Evolutionary conservation across 139 green algal species (phyloP).

Genomic region (Protoeuglena noctilucae): DNA sequence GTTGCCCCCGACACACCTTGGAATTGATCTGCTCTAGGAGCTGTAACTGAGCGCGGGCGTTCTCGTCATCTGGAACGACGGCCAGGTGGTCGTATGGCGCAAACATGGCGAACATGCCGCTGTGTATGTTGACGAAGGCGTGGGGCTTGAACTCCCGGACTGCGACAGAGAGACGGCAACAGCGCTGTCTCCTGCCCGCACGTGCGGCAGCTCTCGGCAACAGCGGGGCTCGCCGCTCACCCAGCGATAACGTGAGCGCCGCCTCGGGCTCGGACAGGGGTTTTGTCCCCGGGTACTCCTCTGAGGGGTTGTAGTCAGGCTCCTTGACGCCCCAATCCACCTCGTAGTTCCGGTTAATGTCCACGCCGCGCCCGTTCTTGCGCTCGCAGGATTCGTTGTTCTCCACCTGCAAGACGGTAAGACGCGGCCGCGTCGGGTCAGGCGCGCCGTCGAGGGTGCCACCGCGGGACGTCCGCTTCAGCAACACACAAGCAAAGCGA

Average conservation of each 20-base stretch:
- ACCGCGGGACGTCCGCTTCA: too few relatives aligned
- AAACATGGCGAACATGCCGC: conserved; percentile 93
- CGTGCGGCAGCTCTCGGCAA: too few relatives aligned
- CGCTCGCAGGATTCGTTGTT: conserved; percentile 64
- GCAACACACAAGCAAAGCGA: too few relatives aligned
- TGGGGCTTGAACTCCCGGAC: conserved; percentile 56
- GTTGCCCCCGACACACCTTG: conserved; percentile 32
- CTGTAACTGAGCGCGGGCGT: not conserved
- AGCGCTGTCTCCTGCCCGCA: too few relatives aligned
- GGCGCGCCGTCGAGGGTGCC: conserved; percentile 42
- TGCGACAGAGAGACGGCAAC: too few relatives aligned
- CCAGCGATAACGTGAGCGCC: conserved; percentile 37
- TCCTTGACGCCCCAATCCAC: conserved; percentile 93
- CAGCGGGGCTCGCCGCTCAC: too few relatives aligned
- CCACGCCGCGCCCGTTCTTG: conserved; percentile 93
- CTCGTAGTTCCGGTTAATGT: conserved; percentile 89
- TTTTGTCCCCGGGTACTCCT: conserved; percentile 70
- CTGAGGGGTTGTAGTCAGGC: conserved; percentile 69
- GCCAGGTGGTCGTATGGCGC: conserved; percentile 78
- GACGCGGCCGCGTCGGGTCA: too few relatives aligned
- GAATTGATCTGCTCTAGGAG: conserved; percentile 60
- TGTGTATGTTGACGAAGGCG: conserved; percentile 88
- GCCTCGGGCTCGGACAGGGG: conserved; percentile 65
- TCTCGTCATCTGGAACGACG: conserved; percentile 10
- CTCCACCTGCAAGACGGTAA: conserved; percentile 68